Conservation (phyloP, 345 rosid genomes). For the Mercurialis annua region DNA sequence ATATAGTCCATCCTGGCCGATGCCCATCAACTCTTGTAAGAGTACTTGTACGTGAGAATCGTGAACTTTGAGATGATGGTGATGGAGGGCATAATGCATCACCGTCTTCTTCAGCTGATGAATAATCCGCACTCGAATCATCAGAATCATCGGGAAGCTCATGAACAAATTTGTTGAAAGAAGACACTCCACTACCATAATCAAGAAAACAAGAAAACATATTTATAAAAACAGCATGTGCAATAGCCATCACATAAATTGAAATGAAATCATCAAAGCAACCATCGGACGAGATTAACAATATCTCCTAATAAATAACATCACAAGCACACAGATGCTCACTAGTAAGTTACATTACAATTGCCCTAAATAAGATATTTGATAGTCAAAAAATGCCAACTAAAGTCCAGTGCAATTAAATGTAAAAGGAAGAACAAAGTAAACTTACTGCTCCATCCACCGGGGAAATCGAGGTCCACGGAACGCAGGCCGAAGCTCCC, state of each 20-base stretch:
- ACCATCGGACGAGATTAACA: no score
- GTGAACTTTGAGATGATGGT: constrained; percentile 71
- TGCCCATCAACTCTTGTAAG: constrained; percentile 35
- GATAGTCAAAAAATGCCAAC: no score
- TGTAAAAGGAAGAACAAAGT: no score
- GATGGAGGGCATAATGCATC: constrained; percentile 57
- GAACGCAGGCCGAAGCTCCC: constrained; percentile 93
- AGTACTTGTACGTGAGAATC: constrained; percentile 51
- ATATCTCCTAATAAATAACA: no score
- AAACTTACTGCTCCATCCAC: constrained; percentile 90
- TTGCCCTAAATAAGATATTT: no score
- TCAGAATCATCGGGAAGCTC: constrained; percentile 80
- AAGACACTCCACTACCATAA: constrained; percentile 77
- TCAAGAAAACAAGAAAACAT: constrained; percentile 8
- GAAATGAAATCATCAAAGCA: no score
- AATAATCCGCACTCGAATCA: constrained; percentile 64
- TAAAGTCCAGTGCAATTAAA: no score
- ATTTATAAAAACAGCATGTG: background rate
- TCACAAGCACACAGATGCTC: no score
- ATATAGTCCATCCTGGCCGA: constrained; percentile 47
- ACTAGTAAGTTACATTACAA: no score
- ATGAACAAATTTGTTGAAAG: constrained; percentile 88
- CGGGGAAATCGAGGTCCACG: constrained; percentile 91
- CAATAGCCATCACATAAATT: no score
- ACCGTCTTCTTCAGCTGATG: constrained; percentile 73